Conservation (phyloP, 2,329 filamentous ascomycete species). For the Colletotrichum sp. region DNA sequence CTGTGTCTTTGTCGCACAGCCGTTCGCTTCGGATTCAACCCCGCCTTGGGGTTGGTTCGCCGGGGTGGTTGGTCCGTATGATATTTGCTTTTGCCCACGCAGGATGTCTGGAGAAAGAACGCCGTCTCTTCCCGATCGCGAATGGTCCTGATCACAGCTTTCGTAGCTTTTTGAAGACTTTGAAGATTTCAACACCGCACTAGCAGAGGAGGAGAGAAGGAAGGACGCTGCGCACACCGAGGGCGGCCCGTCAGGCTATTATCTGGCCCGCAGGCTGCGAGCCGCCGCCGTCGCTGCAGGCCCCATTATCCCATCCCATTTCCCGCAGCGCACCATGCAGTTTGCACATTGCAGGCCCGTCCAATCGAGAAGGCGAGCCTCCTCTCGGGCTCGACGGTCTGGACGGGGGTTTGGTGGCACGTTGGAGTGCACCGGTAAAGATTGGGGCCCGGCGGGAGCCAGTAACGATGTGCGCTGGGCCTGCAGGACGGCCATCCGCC, state of each 20-base stretch:
- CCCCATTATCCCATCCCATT: neutral
- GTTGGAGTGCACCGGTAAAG: neutral
- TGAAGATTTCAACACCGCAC: neutral
- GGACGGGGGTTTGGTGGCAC: neutral
- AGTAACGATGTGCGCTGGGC: neutral
- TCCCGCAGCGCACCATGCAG: neutral
- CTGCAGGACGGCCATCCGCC: neutral
- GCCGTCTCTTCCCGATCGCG: neutral
- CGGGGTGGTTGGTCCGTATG: neutral
- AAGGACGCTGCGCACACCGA: slow-evolving; percentile 5
- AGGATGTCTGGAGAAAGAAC: neutral
- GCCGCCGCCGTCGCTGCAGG: neutral
- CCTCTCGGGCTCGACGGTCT: neutral
- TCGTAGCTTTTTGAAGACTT: neutral
- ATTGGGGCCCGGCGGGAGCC: neutral
- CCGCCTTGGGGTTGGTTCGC: neutral
- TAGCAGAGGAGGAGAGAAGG: slow-evolving; percentile 7
- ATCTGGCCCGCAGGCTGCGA: slow-evolving; percentile 1
- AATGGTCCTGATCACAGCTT: neutral
- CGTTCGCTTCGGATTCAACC: neutral
- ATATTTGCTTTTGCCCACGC: neutral
- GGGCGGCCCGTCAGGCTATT: neutral
- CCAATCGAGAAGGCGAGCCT: slow-evolving; percentile 9
- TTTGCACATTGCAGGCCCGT: slow-evolving; percentile 10
- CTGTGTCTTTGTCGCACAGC: neutral